These are phyloP conservation scores for Cryptococcus amylolentus DNA, from an alignment of 1,284 basidiomycete genomes.

Conservation along the genomic window DNA sequence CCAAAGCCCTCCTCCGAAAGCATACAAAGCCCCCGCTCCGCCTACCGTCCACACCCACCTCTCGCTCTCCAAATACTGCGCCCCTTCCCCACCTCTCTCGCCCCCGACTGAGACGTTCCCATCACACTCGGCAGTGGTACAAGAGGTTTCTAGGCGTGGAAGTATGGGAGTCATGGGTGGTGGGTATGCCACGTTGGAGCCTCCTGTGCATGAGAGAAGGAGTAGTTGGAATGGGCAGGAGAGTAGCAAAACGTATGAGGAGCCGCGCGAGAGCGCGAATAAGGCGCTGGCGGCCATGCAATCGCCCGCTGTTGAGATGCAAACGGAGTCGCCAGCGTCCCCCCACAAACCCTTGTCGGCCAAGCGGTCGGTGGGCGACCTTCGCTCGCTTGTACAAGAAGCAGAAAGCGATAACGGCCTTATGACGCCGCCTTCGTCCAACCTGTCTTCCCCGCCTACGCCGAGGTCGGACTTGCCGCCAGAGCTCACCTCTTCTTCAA, in stretches of 20 bases:
- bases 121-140: constrained; percentile 22
- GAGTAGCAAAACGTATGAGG: constrained; percentile 7
- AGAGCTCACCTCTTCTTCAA: constrained; percentile 29
- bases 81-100: constrained; percentile 47
- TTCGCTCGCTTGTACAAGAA: constrained; percentile 19
- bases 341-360: constrained; percentile 17
- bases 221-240: constrained; percentile 39
- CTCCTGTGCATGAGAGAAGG: constrained; percentile 28
- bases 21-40: constrained; percentile 37
- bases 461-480: constrained; percentile 20
- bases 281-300: constrained; percentile 29
- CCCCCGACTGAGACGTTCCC: constrained; percentile 28
- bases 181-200: constrained; percentile 30
- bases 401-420: constrained; percentile 24
- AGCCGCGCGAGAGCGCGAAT: constrained; percentile 21
- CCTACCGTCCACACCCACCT: constrained; percentile 46
- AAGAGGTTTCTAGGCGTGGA: not conserved
- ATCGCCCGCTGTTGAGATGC: constrained; percentile 24
- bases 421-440: constrained; percentile 44
- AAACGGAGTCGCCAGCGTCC: not conserved
- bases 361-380: constrained; percentile 36
- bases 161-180: constrained; percentile 37
- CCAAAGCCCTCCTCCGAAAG: constrained; percentile 26
- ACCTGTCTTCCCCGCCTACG: constrained; percentile 45
- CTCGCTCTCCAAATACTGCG: constrained; percentile 43